Evolutionary conservation across 1,284 basidiomycete species (phyloP).

Genomic region (Ceratobasidium sp.): DNA sequence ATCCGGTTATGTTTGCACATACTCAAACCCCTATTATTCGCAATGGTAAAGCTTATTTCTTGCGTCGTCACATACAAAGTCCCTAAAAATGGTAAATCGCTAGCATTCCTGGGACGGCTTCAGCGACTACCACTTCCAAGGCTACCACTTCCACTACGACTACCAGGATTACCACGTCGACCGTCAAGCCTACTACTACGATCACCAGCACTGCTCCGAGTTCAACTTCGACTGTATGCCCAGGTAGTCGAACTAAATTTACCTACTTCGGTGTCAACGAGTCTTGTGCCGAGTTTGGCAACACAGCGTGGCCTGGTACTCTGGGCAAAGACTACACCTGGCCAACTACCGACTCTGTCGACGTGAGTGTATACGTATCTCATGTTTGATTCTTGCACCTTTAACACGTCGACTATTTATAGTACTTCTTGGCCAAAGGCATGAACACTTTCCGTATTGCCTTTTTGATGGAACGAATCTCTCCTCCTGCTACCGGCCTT

Average conservation of each 20-base stretch:
- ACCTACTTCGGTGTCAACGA: slow-evolving; percentile 68
- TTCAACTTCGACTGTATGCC: slow-evolving; percentile 31
- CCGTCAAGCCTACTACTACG: slow-evolving; percentile 37
- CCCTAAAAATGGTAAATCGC: no score
- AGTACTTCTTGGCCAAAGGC: slow-evolving; percentile 63
- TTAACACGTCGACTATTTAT: slow-evolving; percentile 41
- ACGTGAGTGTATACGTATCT: slow-evolving; percentile 50
- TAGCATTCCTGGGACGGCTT: neutral
- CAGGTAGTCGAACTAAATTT: slow-evolving; percentile 59
- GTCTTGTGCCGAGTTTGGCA: slow-evolving; percentile 66
- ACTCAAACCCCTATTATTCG: slow-evolving; percentile 41
- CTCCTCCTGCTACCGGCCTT: slow-evolving; percentile 54
- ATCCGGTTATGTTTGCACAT: slow-evolving; percentile 41
- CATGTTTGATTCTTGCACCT: neutral
- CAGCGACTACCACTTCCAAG: neutral
- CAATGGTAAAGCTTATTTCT: slow-evolving; percentile 31
- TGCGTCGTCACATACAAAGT: no score
- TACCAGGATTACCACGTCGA: neutral
- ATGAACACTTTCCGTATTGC: slow-evolving; percentile 71
- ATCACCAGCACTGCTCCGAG: slow-evolving; percentile 39
- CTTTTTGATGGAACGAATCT: slow-evolving; percentile 65
- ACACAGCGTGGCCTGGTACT: slow-evolving; percentile 44
- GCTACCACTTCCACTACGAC: neutral
- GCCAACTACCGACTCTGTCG: slow-evolving; percentile 57
- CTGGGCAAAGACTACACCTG: slow-evolving; percentile 53